These are phyloP conservation scores for Pichiaceae sp. DNA, from an alignment of 1,139 yeast genomes.

Conservation along the genomic window DNA sequence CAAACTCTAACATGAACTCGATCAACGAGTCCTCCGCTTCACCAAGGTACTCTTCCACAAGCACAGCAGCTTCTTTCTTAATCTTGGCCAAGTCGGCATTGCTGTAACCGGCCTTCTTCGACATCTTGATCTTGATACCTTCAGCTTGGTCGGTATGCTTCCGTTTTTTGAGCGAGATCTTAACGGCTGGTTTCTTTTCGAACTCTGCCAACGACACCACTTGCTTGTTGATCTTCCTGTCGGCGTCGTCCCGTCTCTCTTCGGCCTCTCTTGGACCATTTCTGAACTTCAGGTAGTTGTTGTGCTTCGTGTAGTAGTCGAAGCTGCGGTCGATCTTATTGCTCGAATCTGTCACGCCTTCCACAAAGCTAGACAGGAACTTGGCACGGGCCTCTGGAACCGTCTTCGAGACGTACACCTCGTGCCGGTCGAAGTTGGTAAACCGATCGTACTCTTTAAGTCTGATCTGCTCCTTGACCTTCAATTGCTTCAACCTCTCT, in stretches of 20 bases:
- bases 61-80: conserved; percentile 27
- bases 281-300: conserved; percentile 32
- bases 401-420: conserved; percentile 11
- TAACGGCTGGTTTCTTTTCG: conserved; percentile 4
- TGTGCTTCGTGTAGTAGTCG: conserved; percentile 29
- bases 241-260: conserved; percentile 28
- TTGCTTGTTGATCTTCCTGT: conserved; percentile 18
- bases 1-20: conserved; percentile 32
- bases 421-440: conserved; percentile 12
- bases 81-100: conserved; percentile 2
- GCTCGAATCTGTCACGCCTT: conserved; percentile 10
- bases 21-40: conserved; percentile 42
- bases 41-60: conserved; percentile 47
- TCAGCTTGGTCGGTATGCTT: background rate
- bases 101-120: background rate
- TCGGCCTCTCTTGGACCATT: conserved; percentile 27
- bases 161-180: conserved; percentile 13
- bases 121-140: conserved; percentile 1
- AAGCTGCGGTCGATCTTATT: conserved; percentile 24
- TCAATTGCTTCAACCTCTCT: conserved; percentile 9
- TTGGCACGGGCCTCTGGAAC: conserved; percentile 26
- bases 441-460: conserved; percentile 17
- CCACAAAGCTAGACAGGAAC: conserved; percentile 22
- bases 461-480: conserved; percentile 17
- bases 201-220: background rate